A percentile compares a stretch with the other conserved stretches of the same genome.
Conservation (phyloP, 768 basidiomycete species). For the Russula vinacea region DNA sequence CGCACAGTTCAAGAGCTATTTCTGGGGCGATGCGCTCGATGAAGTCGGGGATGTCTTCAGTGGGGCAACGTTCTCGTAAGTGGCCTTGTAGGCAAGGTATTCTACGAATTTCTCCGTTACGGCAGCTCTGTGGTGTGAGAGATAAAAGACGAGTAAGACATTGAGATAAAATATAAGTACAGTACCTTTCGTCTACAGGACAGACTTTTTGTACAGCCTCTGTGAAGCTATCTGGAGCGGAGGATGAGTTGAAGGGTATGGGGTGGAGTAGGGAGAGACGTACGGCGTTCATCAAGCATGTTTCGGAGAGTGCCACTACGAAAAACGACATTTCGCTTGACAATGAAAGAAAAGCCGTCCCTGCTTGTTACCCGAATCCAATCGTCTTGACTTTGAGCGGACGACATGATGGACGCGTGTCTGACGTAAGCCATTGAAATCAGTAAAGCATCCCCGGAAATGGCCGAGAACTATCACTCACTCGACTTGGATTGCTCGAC, state of each 20-base stretch:
- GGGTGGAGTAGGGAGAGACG: constrained; percentile 44
- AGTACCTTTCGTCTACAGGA: constrained; percentile 67
- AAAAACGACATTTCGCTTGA: constrained; percentile 69
- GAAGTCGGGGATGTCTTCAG: constrained; percentile 84
- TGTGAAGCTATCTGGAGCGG: constrained; percentile 58
- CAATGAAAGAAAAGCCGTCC: constrained; percentile 80
- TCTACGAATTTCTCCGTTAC: constrained; percentile 87
- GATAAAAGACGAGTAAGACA: neutral
- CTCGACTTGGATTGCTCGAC: neutral
- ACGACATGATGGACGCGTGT: constrained; percentile 10
- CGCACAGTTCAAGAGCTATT: constrained; percentile 85
- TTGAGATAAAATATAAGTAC: neutral
- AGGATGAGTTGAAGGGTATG: constrained; percentile 11
- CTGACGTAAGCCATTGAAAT: constrained; percentile 2
- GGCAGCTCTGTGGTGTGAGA: constrained; percentile 41
- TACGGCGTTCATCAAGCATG: constrained; percentile 63
- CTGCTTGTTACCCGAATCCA: constrained; percentile 77
- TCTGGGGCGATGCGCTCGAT: constrained; percentile 81
- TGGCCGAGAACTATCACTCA: constrained; percentile 9
- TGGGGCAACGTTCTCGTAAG: constrained; percentile 67
- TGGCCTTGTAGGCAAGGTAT: constrained; percentile 81
- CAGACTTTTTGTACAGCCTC: constrained; percentile 73
- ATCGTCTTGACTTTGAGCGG: constrained; percentile 39
- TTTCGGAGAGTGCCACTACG: constrained; percentile 78
- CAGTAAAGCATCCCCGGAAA: neutral